Evolutionary conservation across 768 basidiomycete species (phyloP), one percentile per base, ranked within the genome.

Genomic region (Lanmaoa pseudosensibilis): DNA sequence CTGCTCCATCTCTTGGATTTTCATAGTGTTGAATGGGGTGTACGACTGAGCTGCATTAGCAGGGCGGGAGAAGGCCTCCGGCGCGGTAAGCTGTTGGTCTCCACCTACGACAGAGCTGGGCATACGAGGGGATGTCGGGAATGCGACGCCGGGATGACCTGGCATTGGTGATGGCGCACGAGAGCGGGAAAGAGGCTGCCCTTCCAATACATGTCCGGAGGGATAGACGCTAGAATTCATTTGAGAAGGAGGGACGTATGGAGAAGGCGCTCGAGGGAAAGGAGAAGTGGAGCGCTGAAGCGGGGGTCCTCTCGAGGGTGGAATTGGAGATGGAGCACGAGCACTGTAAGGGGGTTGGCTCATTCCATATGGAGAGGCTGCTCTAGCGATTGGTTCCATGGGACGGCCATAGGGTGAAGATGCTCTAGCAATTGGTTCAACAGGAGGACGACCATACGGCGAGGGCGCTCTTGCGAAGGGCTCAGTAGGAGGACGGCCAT

Each of bases 1-100:
- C 25, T 84, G 83, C 36, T 92, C 87, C 88, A 93, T 86, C 39
- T 90, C 84, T 63, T 86, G 81, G 47, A 92, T 77, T 71, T 84
- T 88, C 76, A 85, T 84, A 4, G 79, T 73, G 15, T 83, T 83
- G 66, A 93, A 93, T 30, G 83, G 81, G 0, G 83, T 80, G 70
- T 85, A 93, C 8, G 86, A 74, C 57, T 83, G 81, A 19, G 82
- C 80, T 33, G 80, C 80, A 64, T 88, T 90, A 41, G 87, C 79
- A 16, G 86, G 85, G 44, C 90, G 86, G 13, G 80, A 81, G 74
- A 92, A 92, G 47, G 85, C 86, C 61, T 88, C 87, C 1, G 90
- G 90, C 2, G 83, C 78, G 45, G 79, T 71, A 18, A 86, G 73
- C 54, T 85, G 82, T 18, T 25, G 34, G 0, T 77, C 73, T 45